Evolutionary conservation across 306 rosid genomes (phyloP).

Genomic region (Fragaria iinumae): DNA sequence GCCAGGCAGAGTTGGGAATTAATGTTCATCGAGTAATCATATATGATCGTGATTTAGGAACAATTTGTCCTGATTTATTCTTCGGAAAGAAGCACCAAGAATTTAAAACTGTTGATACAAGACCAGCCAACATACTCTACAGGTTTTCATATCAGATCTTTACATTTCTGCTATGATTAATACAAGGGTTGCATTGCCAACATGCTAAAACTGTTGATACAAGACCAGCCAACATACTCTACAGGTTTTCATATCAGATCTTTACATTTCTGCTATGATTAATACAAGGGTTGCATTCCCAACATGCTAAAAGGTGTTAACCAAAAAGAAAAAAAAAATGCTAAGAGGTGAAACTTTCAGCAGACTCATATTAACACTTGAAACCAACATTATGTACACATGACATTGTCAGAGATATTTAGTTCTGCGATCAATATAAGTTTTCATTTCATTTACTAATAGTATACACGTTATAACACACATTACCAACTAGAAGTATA

Average conservation of each 20-base stretch:
- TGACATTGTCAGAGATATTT: background rate
- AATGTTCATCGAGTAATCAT: background rate
- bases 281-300: background rate
- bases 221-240: background rate
- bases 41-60: background rate
- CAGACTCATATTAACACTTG: background rate
- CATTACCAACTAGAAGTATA: background rate
- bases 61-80: background rate
- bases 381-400: background rate
- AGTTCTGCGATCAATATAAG: background rate
- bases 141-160: background rate
- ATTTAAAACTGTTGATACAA: background rate
- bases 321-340: no score
- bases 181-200: background rate
- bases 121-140: background rate
- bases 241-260: background rate
- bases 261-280: background rate
- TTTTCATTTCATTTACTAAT: background rate
- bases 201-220: background rate
- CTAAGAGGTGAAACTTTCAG: background rate
- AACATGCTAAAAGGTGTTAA: background rate
- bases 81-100: background rate
- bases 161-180: background rate
- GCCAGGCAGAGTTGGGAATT: background rate
- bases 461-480: background rate